Base-by-base conservation (phyloP, 768 basidiomycete species). In the Kwoniella bestiolae region DNA sequence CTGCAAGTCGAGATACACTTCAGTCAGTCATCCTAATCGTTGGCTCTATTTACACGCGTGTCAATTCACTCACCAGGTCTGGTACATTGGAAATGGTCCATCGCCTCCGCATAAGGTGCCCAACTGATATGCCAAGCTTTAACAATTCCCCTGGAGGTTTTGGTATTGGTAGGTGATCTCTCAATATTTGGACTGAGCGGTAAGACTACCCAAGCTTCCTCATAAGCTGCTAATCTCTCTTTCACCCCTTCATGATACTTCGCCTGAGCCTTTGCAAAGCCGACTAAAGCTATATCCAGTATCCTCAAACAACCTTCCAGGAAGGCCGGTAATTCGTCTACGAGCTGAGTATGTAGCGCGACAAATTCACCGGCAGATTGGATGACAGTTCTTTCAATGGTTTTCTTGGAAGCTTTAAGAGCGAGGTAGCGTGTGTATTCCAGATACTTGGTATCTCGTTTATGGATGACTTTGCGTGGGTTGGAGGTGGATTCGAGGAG, bases 341-440 rank as follows among this genome's bases (percentile, higher is more conserved):
- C 62, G 18, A 82, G 69, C 60, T 82, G 81, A 9, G 72, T 72
- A 62, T 82, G 81, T 1, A 82, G 66, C 18, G 80, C 76, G 56
- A 74, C 72, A 51, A 78, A 81, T 29, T 81, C 79, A 9, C 72
- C 53, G 3, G 80, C 81, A 28, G 71, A 73, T 44, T 71, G 70
- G n/a, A 76, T 46, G 23, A 75, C 25, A 9, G 56, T 65, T 32
- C 62, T 67, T 28, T 82, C 81, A 35, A 77, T 55, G 3, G 58
- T 28, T 18, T 69, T 68, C 26, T 63, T 59, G 6, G 63, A 46
- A 9, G 73, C 78, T 28, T 52, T 57, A 6, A 73, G 66, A 21
- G 63, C 59, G 29, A 62, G 56, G 41, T 78, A 78, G 12, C 74
- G 68, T 18, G 67, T 66, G 62, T 80, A 82, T 55, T 81, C 80